Percentiles rank a stretch among this genome's conserved stretches.
phyloP scores from a whole-genome alignment of 192 early-diverging fungal genomes.

The Dimargaris cristalligena region DNA sequence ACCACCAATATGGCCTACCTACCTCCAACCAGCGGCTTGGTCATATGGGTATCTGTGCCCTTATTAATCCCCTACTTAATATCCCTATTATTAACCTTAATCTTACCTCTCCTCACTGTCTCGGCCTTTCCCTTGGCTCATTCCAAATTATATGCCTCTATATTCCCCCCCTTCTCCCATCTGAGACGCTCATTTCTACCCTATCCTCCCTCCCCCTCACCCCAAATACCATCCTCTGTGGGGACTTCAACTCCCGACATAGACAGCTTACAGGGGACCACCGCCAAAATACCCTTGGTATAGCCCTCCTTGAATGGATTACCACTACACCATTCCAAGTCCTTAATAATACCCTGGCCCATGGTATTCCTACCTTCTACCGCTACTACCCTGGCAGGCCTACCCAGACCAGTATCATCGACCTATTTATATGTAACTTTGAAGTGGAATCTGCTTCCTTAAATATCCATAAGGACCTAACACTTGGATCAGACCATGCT shows the following conservation, averaged over 20 bases:
- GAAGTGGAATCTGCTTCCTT: not conserved
- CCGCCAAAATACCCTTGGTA: not conserved
- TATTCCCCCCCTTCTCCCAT: slow-evolving; percentile 10
- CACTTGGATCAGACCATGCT: slow-evolving; percentile 10
- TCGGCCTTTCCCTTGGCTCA: no score
- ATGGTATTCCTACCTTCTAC: slow-evolving; percentile 11
- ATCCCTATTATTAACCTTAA: not conserved
- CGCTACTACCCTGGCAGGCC: not conserved
- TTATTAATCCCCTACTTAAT: slow-evolving; percentile 5
- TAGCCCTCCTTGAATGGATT: not conserved
- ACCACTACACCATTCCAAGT: not conserved
- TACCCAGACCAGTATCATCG: slow-evolving; percentile 10
- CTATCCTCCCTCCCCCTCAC: slow-evolving; percentile 10
- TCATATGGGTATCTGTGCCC: slow-evolving; percentile 7
- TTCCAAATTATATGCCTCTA: slow-evolving; percentile 9
- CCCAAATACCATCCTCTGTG: slow-evolving; percentile 13
- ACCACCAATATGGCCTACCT: slow-evolving; percentile 11
- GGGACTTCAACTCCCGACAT: slow-evolving; percentile 13
- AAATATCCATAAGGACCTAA: not conserved
- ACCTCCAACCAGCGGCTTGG: not conserved
- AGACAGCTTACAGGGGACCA: slow-evolving; percentile 3
- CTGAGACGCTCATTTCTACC: not conserved
- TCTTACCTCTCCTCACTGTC: slow-evolving; percentile 1
- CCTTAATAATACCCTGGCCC: not conserved
- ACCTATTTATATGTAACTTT: slow-evolving; percentile 9